Percentiles rank a stretch among this genome's conserved stretches.
Evolutionary conservation across 176 grass and related monocot species (phyloP).

Genomic region (Ampelocalamus luodianensis): DNA sequence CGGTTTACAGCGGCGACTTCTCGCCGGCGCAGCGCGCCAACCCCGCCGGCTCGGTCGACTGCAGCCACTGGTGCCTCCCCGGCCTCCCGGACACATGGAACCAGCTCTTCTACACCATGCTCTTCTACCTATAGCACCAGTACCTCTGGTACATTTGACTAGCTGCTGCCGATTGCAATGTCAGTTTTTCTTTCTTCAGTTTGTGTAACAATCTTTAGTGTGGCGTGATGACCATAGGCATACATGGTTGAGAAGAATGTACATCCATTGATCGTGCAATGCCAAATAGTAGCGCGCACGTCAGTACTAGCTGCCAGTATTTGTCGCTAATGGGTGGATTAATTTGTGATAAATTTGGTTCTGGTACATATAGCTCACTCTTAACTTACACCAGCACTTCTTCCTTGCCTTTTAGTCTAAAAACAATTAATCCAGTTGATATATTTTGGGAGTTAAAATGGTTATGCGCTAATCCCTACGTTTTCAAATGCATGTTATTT

Average conservation of each 20-base stretch:
- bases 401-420: neutral
- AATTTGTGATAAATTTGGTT: neutral
- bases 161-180: neutral
- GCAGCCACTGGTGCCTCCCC: conserved; percentile 94
- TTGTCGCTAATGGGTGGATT: neutral
- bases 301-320: neutral
- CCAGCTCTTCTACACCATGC: conserved; percentile 83
- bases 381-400: neutral
- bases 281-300: neutral
- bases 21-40: conserved; percentile 70
- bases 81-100: conserved; percentile 96
- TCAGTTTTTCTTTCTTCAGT: neutral
- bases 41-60: conserved; percentile 67
- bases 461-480: neutral
- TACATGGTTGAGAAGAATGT: neutral
- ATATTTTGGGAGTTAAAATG: neutral
- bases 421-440: neutral
- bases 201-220: neutral
- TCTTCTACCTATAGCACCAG: conserved; percentile 58
- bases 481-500: neutral
- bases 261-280: neutral
- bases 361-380: neutral
- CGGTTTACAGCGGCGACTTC: conserved; percentile 78
- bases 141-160: neutral
- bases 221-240: neutral